phyloP scores from a whole-genome alignment of 176 grass and related monocot genomes.

The Puccinellia tenuiflora region DNA sequence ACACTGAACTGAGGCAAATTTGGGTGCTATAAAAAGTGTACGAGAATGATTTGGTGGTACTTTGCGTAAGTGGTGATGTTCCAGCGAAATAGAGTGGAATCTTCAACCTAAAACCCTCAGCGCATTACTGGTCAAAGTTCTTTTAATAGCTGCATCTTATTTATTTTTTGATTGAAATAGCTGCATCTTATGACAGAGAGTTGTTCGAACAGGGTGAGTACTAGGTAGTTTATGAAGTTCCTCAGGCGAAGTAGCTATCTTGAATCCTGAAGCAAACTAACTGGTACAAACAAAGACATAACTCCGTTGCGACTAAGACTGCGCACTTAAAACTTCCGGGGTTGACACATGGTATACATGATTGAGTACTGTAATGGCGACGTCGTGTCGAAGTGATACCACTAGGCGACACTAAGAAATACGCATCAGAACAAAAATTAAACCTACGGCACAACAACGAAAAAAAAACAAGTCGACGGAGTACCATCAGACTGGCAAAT shows the following conservation, averaged over 20 bases:
- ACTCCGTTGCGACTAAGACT: not conserved
- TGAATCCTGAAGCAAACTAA: not conserved
- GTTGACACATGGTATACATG: not conserved
- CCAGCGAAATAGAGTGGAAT: not conserved
- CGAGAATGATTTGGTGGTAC: not conserved
- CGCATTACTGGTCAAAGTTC: not conserved
- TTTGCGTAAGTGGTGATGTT: not conserved
- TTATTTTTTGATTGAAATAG: not conserved
- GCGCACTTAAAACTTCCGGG: not conserved
- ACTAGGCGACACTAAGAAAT: not conserved
- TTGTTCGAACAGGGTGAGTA: not conserved
- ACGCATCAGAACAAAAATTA: not conserved
- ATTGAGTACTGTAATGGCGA: constrained; percentile 8
- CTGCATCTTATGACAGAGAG: not conserved
- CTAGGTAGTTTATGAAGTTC: not conserved
- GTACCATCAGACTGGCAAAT: not conserved
- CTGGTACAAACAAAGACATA: not conserved
- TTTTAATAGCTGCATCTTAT: not conserved
- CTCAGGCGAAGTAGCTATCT: not conserved
- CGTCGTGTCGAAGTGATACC: not conserved
- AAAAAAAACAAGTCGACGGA: constrained; percentile 2
- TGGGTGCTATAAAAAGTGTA: not conserved
- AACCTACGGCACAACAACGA: not conserved
- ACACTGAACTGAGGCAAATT: not conserved
- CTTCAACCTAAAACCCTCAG: not conserved